Base-by-base conservation (phyloP, 176 grass and related monocot genomes). In the Avena atlantica region DNA sequence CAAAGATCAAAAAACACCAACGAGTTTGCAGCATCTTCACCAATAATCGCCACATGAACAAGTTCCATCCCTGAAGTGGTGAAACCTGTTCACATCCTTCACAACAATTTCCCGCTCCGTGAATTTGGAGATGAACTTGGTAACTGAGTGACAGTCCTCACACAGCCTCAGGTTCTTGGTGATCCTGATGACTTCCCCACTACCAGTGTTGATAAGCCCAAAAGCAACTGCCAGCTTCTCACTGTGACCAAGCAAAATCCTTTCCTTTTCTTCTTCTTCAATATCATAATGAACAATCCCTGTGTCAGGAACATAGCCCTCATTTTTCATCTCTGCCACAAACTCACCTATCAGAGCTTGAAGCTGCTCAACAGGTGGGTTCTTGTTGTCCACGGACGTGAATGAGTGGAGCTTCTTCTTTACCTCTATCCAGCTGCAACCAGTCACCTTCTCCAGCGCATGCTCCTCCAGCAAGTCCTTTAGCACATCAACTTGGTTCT, bases 381-480 rank as follows among this genome's bases (percentile, higher is more conserved):
- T 96, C 87, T 88, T 94, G 77, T 90, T 89, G 81, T 98, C 93
- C 16, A 91, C 82, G 12, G 96, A 91, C 12, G 80, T 89, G 80
- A 96, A 94, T 12, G 85, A 87, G 78, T 96, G 48, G 52, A 94
- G 24, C 85, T 86, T 96, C 55, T 95, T 98, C 79, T 88, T 91
- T 81, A 94, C 90, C 87, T 96, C 96, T 84, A 98, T 98, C 93
- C 96, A 96, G 77, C 96, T 96, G 84, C 90, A 94, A 42, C 96
- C 96, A 14, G 90, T 66, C 16, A 96, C 78, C 89, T 98, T 98
- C 85, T 89, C 86, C 42, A 98, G 78, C 0, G 23, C 78, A 55
- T 76, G 89, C 79, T 92, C 92, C 80, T 98, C 90, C 48, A 95
- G 72, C 68, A 98, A 73, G 50, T 94, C 86, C 92, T 85, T 94